phyloP scores from a whole-genome alignment of 768 basidiomycete genomes.

The Mycena pura region DNA sequence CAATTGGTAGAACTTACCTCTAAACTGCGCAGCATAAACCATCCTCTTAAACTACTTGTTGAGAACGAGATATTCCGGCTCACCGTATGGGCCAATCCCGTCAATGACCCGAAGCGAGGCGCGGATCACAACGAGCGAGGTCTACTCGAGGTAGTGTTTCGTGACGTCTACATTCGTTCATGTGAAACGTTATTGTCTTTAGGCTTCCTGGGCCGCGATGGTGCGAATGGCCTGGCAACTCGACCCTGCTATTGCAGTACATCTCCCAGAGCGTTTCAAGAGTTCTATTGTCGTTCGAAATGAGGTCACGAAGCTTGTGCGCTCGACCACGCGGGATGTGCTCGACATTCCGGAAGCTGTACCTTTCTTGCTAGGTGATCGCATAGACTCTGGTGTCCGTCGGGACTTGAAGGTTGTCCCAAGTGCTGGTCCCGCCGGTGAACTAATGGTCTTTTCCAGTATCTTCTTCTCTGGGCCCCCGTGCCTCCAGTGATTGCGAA shows the following conservation, averaged over 20 bases:
- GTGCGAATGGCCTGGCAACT: conserved; percentile 82
- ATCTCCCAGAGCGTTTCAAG: conserved; percentile 91
- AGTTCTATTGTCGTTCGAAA: conserved; percentile 55
- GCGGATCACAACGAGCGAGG: conserved; percentile 65
- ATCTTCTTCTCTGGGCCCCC: conserved; percentile 87
- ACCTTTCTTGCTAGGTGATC: conserved; percentile 78
- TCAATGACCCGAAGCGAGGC: conserved; percentile 75
- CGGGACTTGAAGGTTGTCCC: conserved; percentile 71
- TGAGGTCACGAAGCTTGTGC: conserved; percentile 81
- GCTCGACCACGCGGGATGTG: conserved; percentile 71
- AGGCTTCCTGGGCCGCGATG: conserved; percentile 72
- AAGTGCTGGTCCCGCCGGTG: neutral
- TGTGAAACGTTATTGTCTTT: neutral
- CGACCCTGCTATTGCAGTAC: conserved; percentile 82
- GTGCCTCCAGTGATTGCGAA: conserved; percentile 84
- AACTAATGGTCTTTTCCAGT: conserved; percentile 48
- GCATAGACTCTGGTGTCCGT: conserved; percentile 58
- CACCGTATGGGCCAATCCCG: conserved; percentile 89
- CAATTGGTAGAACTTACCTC: conserved; percentile 56
- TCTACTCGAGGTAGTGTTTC: conserved; percentile 61
- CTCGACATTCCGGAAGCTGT: conserved; percentile 84
- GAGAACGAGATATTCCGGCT: conserved; percentile 91
- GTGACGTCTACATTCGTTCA: neutral
- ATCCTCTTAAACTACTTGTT: conserved; percentile 81
- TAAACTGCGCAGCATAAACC: conserved; percentile 70